These are phyloP conservation scores for Pogostemon cablin DNA, from an alignment of 257 asterid species.

Conservation along the genomic window DNA sequence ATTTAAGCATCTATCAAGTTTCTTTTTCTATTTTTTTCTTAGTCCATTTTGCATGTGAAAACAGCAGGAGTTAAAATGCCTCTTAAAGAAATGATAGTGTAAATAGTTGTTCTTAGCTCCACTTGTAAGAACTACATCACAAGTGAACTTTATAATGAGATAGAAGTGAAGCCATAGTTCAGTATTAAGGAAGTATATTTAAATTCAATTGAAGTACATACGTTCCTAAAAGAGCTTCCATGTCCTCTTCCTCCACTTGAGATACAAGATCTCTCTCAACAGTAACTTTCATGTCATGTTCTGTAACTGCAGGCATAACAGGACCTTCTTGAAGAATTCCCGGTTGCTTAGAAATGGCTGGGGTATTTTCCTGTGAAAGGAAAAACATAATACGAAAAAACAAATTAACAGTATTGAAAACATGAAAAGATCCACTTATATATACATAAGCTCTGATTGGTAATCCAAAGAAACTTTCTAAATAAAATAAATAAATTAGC, in stretches of 20 bases:
- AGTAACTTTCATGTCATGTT: slow-evolving; percentile 77
- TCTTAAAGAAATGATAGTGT: neutral
- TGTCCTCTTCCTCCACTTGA: slow-evolving; percentile 98
- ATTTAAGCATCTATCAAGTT: slow-evolving; percentile 8
- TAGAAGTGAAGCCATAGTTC: slow-evolving; percentile 20
- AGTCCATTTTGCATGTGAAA: neutral
- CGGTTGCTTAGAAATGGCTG: slow-evolving; percentile 57
- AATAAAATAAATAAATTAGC: slow-evolving; percentile 22
- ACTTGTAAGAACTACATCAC: slow-evolving; percentile 18
- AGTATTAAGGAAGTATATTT: slow-evolving; percentile 19
- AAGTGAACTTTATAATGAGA: slow-evolving; percentile 4
- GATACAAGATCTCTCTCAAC: slow-evolving; percentile 98
- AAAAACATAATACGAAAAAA: slow-evolving; percentile 23
- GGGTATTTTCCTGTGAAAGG: slow-evolving; percentile 71
- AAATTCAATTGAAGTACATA: slow-evolving; percentile 50
- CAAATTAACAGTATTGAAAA: neutral
- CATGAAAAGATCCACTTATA: slow-evolving; percentile 23
- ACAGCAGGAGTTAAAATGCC: neutral
- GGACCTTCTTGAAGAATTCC: slow-evolving; percentile 66
- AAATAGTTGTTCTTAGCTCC: slow-evolving; percentile 2
- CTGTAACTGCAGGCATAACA: slow-evolving; percentile 44
- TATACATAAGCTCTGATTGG: slow-evolving; percentile 10
- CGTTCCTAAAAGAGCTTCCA: slow-evolving; percentile 99
- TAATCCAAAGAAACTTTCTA: slow-evolving; percentile 14
- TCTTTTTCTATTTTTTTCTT: neutral